A percentile compares a stretch with the other conserved stretches of the same genome.
Conservation (phyloP, 352 stramenopile genomes). For the Phytopythium sindhum region DNA sequence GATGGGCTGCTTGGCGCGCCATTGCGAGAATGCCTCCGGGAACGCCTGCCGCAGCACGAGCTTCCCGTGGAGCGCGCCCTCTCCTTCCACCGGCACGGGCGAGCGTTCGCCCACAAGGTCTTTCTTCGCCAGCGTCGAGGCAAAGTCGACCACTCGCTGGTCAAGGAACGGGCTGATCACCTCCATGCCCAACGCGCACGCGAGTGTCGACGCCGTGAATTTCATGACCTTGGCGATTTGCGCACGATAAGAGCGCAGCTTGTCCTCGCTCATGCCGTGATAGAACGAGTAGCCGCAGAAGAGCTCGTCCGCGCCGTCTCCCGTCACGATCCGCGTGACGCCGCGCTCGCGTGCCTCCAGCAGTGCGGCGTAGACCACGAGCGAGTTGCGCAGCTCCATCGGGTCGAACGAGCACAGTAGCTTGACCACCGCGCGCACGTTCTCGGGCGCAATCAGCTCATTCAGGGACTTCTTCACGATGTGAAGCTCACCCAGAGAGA, state of each 20-base stretch:
- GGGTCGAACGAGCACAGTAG: slow-evolving; percentile 73
- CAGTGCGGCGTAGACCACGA: slow-evolving; percentile 81
- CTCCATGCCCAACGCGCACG: slow-evolving; percentile 49
- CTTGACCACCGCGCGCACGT: slow-evolving; percentile 35
- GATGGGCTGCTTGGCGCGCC: slow-evolving; percentile 87
- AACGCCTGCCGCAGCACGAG: slow-evolving; percentile 84
- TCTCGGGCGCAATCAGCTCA: slow-evolving; percentile 31
- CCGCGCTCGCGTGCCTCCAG: slow-evolving; percentile 43
- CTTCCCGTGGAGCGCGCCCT: slow-evolving; percentile 60
- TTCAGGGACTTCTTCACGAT: slow-evolving; percentile 54
- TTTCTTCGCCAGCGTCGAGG: slow-evolving; percentile 43
- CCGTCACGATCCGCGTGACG: slow-evolving; percentile 67
- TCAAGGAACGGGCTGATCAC: slow-evolving; percentile 82
- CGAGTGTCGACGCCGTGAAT: slow-evolving; percentile 77
- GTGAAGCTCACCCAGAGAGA: slow-evolving; percentile 62
- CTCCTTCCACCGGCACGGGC: slow-evolving; percentile 48
- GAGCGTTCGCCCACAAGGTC: slow-evolving; percentile 67
- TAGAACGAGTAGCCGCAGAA: slow-evolving; percentile 90
- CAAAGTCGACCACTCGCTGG: slow-evolving; percentile 61
- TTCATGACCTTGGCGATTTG: slow-evolving; percentile 79
- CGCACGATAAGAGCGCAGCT: slow-evolving; percentile 64
- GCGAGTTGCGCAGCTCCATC: slow-evolving; percentile 85
- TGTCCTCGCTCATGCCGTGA: slow-evolving; percentile 49
- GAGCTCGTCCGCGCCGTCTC: slow-evolving; percentile 85
- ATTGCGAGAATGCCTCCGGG: slow-evolving; percentile 78